Evolutionary conservation across 1,284 basidiomycete genomes (phyloP).

Genomic region (Limonomyces culmigenus): DNA sequence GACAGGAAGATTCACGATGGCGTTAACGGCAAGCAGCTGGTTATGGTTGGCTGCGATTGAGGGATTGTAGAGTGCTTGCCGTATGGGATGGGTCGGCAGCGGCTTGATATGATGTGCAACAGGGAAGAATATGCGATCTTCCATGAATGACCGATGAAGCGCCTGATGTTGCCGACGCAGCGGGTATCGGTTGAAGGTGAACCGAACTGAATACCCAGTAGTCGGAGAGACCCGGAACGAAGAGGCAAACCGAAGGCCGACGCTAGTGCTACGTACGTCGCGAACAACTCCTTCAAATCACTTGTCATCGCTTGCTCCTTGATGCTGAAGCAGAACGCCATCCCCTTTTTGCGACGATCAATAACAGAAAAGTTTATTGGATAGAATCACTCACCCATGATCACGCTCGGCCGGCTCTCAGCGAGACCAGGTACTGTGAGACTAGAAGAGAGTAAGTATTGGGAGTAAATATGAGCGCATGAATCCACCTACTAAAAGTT

Average conservation of each 20-base stretch:
- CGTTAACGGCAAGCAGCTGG: slow-evolving; percentile 35
- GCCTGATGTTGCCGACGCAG: slow-evolving; percentile 41
- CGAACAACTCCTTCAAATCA: slow-evolving; percentile 47
- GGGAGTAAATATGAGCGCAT: too few relatives aligned
- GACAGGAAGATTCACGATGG: slow-evolving; percentile 24
- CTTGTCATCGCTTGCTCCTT: slow-evolving; percentile 16
- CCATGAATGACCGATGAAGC: slow-evolving; percentile 22
- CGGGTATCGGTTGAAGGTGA: slow-evolving; percentile 36
- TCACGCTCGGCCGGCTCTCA: slow-evolving; percentile 46
- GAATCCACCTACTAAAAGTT: too few relatives aligned
- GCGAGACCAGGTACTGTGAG: slow-evolving; percentile 42
- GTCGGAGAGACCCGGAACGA: slow-evolving; percentile 19
- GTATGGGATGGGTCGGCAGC: slow-evolving; percentile 5
- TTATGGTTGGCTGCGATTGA: slow-evolving; percentile 28
- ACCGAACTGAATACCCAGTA: slow-evolving; percentile 27
- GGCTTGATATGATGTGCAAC: slow-evolving; percentile 11
- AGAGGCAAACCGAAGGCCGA: slow-evolving; percentile 31
- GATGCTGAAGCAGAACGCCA: slow-evolving; percentile 29
- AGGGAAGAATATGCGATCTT: slow-evolving; percentile 27
- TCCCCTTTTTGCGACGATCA: slow-evolving; percentile 25
- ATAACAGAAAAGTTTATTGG: neutral
- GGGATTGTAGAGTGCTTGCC: slow-evolving; percentile 20
- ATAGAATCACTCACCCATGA: slow-evolving; percentile 24
- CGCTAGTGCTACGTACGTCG: slow-evolving; percentile 27
- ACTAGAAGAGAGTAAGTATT: slow-evolving; percentile 17